phyloP scores from a whole-genome alignment of 805 yeast species.

The Kazachstania bromeliacearum region DNA sequence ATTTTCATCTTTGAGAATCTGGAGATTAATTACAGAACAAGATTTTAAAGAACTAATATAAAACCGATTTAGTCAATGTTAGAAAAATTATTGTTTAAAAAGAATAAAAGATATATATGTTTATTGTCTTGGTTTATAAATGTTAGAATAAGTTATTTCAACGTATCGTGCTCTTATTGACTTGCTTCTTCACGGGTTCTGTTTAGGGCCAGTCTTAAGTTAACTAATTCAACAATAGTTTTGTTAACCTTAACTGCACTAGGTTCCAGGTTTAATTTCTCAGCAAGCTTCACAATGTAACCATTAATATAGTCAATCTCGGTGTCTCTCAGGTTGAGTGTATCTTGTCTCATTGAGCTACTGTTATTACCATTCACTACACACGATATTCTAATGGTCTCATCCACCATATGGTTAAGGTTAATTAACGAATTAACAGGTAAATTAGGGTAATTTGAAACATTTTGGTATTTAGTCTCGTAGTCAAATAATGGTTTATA shows the following conservation, averaged over 20 bases:
- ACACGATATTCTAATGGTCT: constrained; percentile 35
- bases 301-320: constrained; percentile 85
- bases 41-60: too few relatives aligned
- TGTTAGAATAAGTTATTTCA: too few relatives aligned
- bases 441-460: constrained; percentile 21
- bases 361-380: constrained; percentile 44
- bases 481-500: constrained; percentile 23
- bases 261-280: constrained; percentile 30
- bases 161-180: too few relatives aligned
- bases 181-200: constrained; percentile 16
- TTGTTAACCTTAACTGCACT: constrained; percentile 22
- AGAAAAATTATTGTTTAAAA: too few relatives aligned
- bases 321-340: constrained; percentile 40
- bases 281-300: constrained; percentile 50
- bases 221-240: constrained; percentile 28
- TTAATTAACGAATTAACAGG: constrained; percentile 22
- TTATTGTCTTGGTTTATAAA: too few relatives aligned
- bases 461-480: constrained; percentile 12
- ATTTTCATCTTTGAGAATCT: too few relatives aligned
- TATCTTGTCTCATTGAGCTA: constrained; percentile 48
- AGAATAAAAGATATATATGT: too few relatives aligned
- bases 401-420: constrained; percentile 27
- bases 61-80: too few relatives aligned
- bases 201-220: constrained; percentile 24
- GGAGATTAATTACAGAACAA: too few relatives aligned